Conservation (phyloP, 495 filamentous ascomycete genomes). For the Geoglossum glabrum region DNA sequence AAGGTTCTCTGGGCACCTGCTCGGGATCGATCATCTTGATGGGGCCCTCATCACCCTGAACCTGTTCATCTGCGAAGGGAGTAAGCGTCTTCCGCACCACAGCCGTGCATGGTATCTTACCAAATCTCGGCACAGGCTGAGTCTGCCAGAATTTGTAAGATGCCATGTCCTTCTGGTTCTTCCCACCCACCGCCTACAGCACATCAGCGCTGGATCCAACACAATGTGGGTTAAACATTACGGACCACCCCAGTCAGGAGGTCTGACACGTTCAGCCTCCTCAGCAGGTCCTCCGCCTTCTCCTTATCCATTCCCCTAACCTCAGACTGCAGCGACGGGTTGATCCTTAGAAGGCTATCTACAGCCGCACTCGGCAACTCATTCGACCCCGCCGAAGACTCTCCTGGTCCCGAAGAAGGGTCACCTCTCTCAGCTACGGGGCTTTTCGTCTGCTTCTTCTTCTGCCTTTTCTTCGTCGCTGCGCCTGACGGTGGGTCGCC, state of each 20-base stretch:
- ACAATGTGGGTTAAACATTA: background rate
- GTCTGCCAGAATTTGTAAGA: constrained; percentile 97
- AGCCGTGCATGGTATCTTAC: constrained; percentile 7
- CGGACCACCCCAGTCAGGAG: constrained; percentile 55
- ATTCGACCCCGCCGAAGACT: background rate
- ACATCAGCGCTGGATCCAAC: background rate
- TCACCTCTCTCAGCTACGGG: background rate
- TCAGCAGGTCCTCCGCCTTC: constrained; percentile 38
- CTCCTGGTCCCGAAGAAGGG: background rate
- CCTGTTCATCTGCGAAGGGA: constrained; percentile 17
- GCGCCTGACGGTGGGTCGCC: constrained; percentile 7
- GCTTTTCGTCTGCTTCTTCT: constrained; percentile 29
- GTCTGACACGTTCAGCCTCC: constrained; percentile 53
- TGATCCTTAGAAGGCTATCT: constrained; percentile 30
- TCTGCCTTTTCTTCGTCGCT: constrained; percentile 31
- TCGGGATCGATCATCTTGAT: constrained; percentile 56
- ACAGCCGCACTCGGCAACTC: background rate
- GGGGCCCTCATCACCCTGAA: constrained; percentile 31
- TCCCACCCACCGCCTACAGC: constrained; percentile 33
- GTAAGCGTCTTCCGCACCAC: background rate
- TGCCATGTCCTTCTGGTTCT: constrained; percentile 89
- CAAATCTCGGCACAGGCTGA: constrained; percentile 80
- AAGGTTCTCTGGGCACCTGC: constrained; percentile 49
- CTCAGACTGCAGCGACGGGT: constrained; percentile 41
- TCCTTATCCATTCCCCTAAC: constrained; percentile 18